A percentile compares a stretch with the other conserved stretches of the same genome.
Conservation (phyloP, 2,329 filamentous ascomycete species). For the Cladosporium sp. region DNA sequence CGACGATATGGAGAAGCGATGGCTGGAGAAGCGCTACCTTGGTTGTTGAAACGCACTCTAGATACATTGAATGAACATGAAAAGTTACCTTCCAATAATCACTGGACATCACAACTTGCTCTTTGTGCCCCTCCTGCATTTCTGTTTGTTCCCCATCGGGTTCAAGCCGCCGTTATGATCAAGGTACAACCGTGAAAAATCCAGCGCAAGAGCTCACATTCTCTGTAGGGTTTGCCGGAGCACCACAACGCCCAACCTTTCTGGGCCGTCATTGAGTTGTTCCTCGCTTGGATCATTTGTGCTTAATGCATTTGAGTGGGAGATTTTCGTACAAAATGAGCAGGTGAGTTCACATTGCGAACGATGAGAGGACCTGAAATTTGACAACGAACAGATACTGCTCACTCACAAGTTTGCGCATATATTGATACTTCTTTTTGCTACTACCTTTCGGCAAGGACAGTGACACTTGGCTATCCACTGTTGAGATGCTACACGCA, state of each 20-base stretch:
- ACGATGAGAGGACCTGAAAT: background rate
- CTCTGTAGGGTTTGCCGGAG: background rate
- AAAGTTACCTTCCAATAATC: background rate
- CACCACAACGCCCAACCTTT: background rate
- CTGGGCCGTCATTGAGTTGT: background rate
- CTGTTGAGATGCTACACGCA: background rate
- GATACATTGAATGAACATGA: background rate
- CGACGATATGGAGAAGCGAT: constrained; percentile 78
- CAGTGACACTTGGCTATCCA: no score
- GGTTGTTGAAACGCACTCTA: constrained; percentile 61
- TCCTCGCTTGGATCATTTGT: background rate
- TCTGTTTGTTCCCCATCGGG: background rate
- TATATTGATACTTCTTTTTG: no score
- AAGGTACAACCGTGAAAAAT: background rate
- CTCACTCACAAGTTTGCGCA: no score
- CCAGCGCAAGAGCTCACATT: no score
- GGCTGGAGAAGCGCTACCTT: constrained; percentile 88
- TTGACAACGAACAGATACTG: no score
- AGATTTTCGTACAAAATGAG: background rate
- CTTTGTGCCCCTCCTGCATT: background rate
- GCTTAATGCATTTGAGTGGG: background rate
- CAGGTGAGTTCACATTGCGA: background rate
- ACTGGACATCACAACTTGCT: no score
- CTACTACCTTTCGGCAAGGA: no score
- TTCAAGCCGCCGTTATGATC: background rate